Evolutionary conservation across 805 yeast species (phyloP), one percentile per base, ranked within the genome.

Genomic region (Lachancea nothofagi): DNA sequence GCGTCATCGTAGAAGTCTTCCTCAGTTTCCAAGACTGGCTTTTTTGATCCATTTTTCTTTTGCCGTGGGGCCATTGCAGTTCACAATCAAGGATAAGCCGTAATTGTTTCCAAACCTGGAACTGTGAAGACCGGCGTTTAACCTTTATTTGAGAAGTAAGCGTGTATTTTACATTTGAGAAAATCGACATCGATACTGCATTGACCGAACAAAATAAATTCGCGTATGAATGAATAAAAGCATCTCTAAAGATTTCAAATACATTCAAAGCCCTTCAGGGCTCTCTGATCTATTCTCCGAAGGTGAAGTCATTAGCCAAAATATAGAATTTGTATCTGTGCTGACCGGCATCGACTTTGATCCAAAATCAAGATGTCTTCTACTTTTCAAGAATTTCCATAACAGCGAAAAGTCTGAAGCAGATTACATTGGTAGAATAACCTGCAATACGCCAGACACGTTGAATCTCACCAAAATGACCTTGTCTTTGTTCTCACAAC

Each of bases 1-100:
- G 55, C 66, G 33, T 55, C 61, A n/a, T 41, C 45, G 32, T 61
- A 62, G 31, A 45, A 62, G 40, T 61, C 65, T 21, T 54, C 54
- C 35, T 53, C 60, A 3, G 54, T 53, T 7, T 45, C 43, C 18
- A 46, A 38, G 8, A 22, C 29, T 4, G 12, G 21, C 23, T 36
- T 36, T 25, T 36, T 29, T 3, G 15, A 5, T 12, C 22, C 23
- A 18, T 8, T 12, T 12, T 15, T 10, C 29, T 17, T 23, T 14
- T 13, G 8, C 4, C n/a, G n/a, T n/a, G n/a, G n/a, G n/a, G n/a
- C n/a, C n/a, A n/a, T n/a, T n/a, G n/a, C n/a, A n/a, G n/a, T n/a
- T n/a, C n/a, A n/a, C n/a, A n/a, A n/a, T n/a, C n/a, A n/a, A n/a
- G n/a, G n/a, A n/a, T n/a, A n/a, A n/a, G n/a, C n/a, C n/a, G n/a